Base-by-base conservation (phyloP, 139 green algal genomes). In the Raphidocelis subcapitata region DNA sequence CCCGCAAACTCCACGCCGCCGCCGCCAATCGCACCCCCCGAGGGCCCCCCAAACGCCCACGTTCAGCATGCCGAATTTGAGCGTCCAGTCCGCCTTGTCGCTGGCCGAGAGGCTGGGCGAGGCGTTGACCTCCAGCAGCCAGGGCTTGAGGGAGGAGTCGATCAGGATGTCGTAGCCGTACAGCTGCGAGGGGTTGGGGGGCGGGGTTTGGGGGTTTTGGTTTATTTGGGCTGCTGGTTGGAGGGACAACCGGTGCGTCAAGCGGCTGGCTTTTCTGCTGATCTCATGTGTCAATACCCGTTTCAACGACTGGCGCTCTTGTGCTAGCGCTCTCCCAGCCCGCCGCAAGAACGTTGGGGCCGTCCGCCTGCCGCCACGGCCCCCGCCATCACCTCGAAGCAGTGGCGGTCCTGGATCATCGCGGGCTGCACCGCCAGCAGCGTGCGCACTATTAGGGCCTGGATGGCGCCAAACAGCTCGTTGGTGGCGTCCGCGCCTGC, bases 81-180 rank as follows among this genome's bases (percentile, higher is more conserved):
- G 83, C 44, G 79, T 74, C 51, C 77, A 83, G 79, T 94, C 89
- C 2, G 64, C 60, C 59, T 74, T 75, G 51, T 89, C 88, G 47
- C 82, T 82, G 20, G 83, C 82, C 0, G 69, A 84, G 46, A 95
- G 79, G 2, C 73, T 86, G 16, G 90, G 90, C 21, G 81, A 90
- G 18, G 90, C 88, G 52, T 95, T 95, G 46, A 92, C 87, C 75
- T 90, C 86, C 14, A 91, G 73, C 21, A 91, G 74, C 86, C 84
- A 89, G 8, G 86, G 84, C 69, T 87, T 88, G 10, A 92, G 80
- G 44, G 69, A 56, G n/a, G 80, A 63, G 69, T 92, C 87, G 29
- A 94, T 84, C 52, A 94, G 85, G n/a, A 94, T 76, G 74, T 94
- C 89, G 61, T 94, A 94, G 65, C 89, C 82, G 54, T 77, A 89